Evolutionary conservation across 1,284 basidiomycete species (phyloP), one percentile per base, ranked within the genome.

Genomic region (Tilletia setariae): DNA sequence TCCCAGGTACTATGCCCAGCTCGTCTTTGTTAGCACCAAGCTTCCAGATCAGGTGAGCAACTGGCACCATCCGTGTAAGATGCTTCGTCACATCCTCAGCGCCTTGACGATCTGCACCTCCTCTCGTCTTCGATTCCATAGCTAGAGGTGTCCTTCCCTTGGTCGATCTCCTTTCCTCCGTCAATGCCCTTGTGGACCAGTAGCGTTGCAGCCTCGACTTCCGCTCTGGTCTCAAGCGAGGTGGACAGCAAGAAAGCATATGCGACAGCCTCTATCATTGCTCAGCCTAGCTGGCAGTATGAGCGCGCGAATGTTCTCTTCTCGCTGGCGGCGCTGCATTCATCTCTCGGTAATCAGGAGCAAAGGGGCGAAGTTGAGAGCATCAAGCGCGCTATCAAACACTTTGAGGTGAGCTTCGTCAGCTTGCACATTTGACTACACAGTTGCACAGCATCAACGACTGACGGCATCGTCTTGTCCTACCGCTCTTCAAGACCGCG

Each of bases 1-100:
- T n/a, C n/a, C n/a, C 47, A 94, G 92, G 68, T 97, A 97, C 79
- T 90, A 94, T 75, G 91, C 93, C 2, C 93, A 95, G 83, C 88
- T 96, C 53, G 85, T 87, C 1, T 92, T 90, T 72, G 87, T 94
- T 30, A 84, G 91, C 51, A 88, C 87, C 7, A 91, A 91, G 77
- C 84, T 91, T 25, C 89, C 90, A 16, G 82, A 86, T 13, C 87
- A 91, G 78, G 89, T 90, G 70, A 67, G 87, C 25, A 35, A 11
- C 13, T 19, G 8, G 56, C 16, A 6, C 83, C 15, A 70, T 84
- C 16, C 23, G 13, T 16, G 19, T 9, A 49, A 15, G n/a, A 53
- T 15, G 21, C 23, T 59, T 71, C n/a, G n/a, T n/a, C n/a, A n/a
- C n/a, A n/a, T n/a, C n/a, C n/a, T n/a, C 59, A 61, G 53, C n/a